Evolutionary conservation across 352 stramenopile genomes (phyloP), one percentile per base, ranked within the genome.

Genomic region (Stephanocyclus meneghinianus): DNA sequence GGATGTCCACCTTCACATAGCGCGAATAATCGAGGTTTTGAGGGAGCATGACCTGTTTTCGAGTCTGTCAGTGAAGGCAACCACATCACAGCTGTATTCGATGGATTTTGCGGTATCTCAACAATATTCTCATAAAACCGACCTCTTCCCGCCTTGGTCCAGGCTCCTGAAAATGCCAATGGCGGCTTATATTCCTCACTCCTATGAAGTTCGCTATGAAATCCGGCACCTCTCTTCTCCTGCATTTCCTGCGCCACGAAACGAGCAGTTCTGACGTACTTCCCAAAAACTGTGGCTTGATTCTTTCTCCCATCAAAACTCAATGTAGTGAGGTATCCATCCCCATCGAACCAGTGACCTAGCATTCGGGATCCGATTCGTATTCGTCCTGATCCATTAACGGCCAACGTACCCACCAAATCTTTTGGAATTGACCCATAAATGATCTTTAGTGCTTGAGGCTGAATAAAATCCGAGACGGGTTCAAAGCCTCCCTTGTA

Each of bases 281-380:
- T 64, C 11, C 68, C 76, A 48, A 47, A 16, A 51, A 71, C 76
- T 21, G 15, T 44, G 18, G 45, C 76, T 44, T 71, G 53, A 42
- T 79, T 68, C 9, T 70, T 67, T 13, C 30, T 63, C 16, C 63
- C 70, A 51, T 82, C 66, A 32, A 83, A 68, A 48, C 42, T 66
- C 10, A 83, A 37, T 56, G 51, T 56, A 15, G 53, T 30, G 18
- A 88, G 50, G 21, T 78, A 73, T 40, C 83, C 83, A 73, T 89
- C 83, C 16, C 79, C 80, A 71, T 89, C 83, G 66, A 89, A 89
- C 83, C 83, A 89, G 62, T 89, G 83, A 6, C 79, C 76, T 32
- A 83, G 81, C 60, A 67, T 21, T 4, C 51, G 48, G 35, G 78
- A 71, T 13, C 74, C 78, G 26, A 83, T 73, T n/a, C 83, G 70